Evolutionary conservation across 2,329 filamentous ascomycete species (phyloP), one percentile per base, ranked within the genome.

Genomic region (Celoporthe dispersa): DNA sequence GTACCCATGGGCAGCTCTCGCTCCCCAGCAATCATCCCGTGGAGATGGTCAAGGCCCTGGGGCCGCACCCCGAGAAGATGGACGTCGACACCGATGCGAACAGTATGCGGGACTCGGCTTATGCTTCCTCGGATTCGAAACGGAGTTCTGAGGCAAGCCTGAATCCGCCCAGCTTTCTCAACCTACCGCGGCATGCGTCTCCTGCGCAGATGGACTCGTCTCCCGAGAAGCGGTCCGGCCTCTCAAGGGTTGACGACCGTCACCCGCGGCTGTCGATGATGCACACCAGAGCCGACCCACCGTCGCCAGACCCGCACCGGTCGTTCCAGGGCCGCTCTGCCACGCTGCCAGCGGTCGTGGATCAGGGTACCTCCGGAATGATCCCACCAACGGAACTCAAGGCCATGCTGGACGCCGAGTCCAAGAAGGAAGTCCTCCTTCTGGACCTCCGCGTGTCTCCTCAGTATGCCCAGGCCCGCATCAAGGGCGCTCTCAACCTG

Each of bases 391-490:
- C 82, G 1, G 81, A 87, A 39, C 83, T 92, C 19, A 86, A 84
- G 71, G 83, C 87, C 11, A 79, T 93, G 55, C 77, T 93, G 16
- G 80, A 86, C 64, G 77, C 76, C 2, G 74, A 80, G 2, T 68
- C 77, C 0, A 75, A 80, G 9, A 75, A 80, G 11, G 81, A 84
- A 0, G 74, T 93, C 0, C 82, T 99, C 41, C 78, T 98, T 1
- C 83, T 99, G 5, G 96, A 99, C 78, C 87, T 98, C 31, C 89
- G 96, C 53, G 94, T 97, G 0, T 93, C 91, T 37, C 94, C 94
- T 28, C 93, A 95, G 74, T 98, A 92, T 77, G 87, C 90, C 0
- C 85, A 88, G 61, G 90, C 92, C 31, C 89, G 92, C 39, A 92
- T 98, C 68, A 83, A 85, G 64, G 91, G 91, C n/a, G 93, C 95